A percentile compares a stretch with the other conserved stretches of the same genome.
Conservation (phyloP, 352 stramenopile species). For the Peronospora destructor region DNA sequence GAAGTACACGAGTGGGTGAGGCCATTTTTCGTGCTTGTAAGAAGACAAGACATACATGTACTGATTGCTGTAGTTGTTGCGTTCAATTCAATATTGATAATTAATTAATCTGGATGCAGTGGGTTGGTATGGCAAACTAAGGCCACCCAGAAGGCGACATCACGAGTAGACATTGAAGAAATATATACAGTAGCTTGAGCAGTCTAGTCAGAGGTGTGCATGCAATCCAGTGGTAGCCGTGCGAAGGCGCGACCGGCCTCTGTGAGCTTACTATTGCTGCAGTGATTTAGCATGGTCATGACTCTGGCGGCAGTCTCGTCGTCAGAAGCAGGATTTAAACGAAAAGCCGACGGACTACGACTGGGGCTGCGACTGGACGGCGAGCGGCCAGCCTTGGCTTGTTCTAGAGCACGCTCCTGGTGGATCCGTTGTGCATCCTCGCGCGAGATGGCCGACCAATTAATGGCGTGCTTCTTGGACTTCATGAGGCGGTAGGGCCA, state of each 20-base stretch:
- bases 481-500: constrained; percentile 54
- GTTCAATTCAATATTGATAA: neutral
- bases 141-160: neutral
- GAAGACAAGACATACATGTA: no score
- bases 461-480: constrained; percentile 38
- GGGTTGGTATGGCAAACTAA: neutral
- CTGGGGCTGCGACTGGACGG: constrained; percentile 13
- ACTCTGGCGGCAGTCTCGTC: constrained; percentile 24
- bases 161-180: neutral
- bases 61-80: no score
- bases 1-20: no score
- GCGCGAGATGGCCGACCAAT: constrained; percentile 32
- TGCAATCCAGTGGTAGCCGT: constrained; percentile 36
- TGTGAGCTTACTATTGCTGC: constrained; percentile 20
- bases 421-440: constrained; percentile 33
- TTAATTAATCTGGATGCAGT: neutral
- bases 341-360: constrained; percentile 12
- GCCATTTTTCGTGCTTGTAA: no score
- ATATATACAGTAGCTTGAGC: constrained; percentile 6
- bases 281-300: constrained; percentile 23
- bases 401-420: constrained; percentile 27
- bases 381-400: constrained; percentile 27
- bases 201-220: constrained; percentile 17
- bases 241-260: constrained; percentile 36
- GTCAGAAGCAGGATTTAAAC: constrained; percentile 9